Evolutionary conservation across 2,329 filamentous ascomycete species (phyloP), one percentile per base, ranked within the genome.

Genomic region (Aspergillus amoenus): DNA sequence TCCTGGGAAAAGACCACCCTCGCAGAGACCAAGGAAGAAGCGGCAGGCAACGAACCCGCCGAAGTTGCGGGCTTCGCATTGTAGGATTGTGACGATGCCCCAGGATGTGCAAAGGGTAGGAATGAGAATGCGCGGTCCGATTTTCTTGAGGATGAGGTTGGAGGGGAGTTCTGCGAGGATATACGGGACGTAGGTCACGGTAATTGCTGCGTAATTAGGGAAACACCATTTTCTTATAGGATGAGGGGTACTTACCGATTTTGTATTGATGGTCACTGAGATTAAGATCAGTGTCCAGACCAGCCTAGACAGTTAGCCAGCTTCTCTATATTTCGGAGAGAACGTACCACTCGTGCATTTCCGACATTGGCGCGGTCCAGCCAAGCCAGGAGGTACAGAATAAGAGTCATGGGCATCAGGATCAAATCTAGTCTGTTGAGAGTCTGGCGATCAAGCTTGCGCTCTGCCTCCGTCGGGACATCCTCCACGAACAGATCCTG

Each of bases 1-100:
- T 34, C 68, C 70, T 7, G 71, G 70, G 37, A 70, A 71, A 61
- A 88, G 88, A 2, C 84, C 87, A 3, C 86, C 86, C 75, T 88
- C 86, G 39, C 82, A 84, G 8, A 87, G 80, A 9, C 86, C 86
- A 1, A 89, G 76, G 15, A 87, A 64, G 9, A 79, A 77, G 4
- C 86, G 79, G 57, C 87, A 70, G 15, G 78, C 73, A 9, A 88
- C 74, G 39, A 64, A 57, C 2, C 59, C 64, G 1, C 34, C 46
- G 32, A 61, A 65, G 40, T 57, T 60, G 9, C 54, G 53, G 4
- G 58, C 52, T 30, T 62, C 34, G 17, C 57, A 58, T 42, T 61
- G 58, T 12, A 73, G 70, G 43, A 79, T 75, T 12, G 74, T 76
- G 4, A 75, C 70, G 13, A 80, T 48, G 1, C 71, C 72, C 77